phyloP scores from a whole-genome alignment of 768 basidiomycete species.

The Pleurotus cornucopiae region DNA sequence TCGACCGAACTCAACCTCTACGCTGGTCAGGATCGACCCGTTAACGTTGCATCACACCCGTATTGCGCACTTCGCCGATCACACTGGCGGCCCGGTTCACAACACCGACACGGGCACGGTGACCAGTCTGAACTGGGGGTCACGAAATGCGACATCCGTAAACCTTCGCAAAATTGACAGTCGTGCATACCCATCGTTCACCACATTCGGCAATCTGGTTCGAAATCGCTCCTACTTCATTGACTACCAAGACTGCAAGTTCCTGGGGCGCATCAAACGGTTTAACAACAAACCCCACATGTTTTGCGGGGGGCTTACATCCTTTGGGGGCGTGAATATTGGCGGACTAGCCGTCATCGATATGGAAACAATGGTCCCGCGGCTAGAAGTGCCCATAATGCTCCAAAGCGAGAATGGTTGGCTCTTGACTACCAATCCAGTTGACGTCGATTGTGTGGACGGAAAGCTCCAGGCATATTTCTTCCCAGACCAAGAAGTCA shows the following conservation, averaged over 20 bases:
- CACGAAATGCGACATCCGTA: slow-evolving; percentile 1
- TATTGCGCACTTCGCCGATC: neutral
- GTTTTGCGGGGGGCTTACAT: slow-evolving; percentile 2
- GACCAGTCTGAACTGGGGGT: slow-evolving; percentile 5
- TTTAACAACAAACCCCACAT: neutral
- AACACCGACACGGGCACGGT: neutral
- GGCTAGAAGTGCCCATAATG: neutral
- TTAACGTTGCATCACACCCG: neutral
- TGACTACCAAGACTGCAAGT: slow-evolving; percentile 8
- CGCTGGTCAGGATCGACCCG: slow-evolving; percentile 1
- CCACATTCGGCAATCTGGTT: neutral
- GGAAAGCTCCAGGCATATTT: slow-evolving; percentile 3
- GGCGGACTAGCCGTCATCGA: neutral
- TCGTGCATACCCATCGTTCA: neutral
- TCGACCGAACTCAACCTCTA: slow-evolving; percentile 3
- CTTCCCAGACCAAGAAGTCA: slow-evolving; percentile 2
- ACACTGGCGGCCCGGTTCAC: slow-evolving; percentile 4
- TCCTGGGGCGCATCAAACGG: neutral
- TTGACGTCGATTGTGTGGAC: slow-evolving; percentile 6
- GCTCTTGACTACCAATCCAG: slow-evolving; percentile 7
- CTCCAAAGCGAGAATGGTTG: slow-evolving; percentile 4
- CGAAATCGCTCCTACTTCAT: slow-evolving; percentile 3
- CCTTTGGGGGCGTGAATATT: neutral
- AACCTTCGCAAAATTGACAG: neutral
- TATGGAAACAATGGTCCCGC: slow-evolving; percentile 1